Base-by-base conservation (phyloP, 768 basidiomycete species). In the Tylopilus subfusipes region DNA sequence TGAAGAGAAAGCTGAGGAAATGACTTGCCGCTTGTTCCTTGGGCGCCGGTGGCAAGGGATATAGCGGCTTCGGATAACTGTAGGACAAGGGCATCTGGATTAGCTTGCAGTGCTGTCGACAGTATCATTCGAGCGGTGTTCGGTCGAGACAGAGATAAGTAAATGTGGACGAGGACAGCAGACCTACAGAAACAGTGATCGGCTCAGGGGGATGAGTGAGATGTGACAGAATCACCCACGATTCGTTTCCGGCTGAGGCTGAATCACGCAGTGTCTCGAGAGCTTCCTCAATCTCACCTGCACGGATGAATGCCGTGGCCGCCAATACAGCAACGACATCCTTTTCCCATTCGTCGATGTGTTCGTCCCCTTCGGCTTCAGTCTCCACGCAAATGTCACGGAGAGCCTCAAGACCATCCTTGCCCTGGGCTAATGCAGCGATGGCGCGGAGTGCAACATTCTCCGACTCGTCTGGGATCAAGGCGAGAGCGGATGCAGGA, bases 281-380 rank as follows among this genome's bases (percentile, higher is more conserved):
- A 2, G 93, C 94, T 72, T 98, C 94, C 70, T 97, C 94, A 12
- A 89, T 72, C 72, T 97, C 94, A 2, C 86, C 88, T 16, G 90
- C 90, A 31, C 82, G 75, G 16, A 85, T 80, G 68, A 96, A 96
- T 1, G 92, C 90, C 13, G 87, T 92, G n/a, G 86, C 93, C 29
- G 91, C 90, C 19, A 92, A 72, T 27, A 91, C 89, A 50, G 84
- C 78, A 7, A 95, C 91, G 42, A 84, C 68, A 19, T 83, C 81
- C 66, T 84, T 90, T 59, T 90, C 91, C 54, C 75, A 78, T 21
- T 84, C 80, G n/a, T 73, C 78, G 1, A 78, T 79, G 46, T 86
- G 86, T 18, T 73, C 79, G 63, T 90, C 90, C 9, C 36, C 64
- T 22, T 87, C 88, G 6, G 85, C 82, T 63, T 96, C 93, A 39